phyloP scores from a whole-genome alignment of 2,329 filamentous ascomycete species.

The Aspergillus melleus region DNA sequence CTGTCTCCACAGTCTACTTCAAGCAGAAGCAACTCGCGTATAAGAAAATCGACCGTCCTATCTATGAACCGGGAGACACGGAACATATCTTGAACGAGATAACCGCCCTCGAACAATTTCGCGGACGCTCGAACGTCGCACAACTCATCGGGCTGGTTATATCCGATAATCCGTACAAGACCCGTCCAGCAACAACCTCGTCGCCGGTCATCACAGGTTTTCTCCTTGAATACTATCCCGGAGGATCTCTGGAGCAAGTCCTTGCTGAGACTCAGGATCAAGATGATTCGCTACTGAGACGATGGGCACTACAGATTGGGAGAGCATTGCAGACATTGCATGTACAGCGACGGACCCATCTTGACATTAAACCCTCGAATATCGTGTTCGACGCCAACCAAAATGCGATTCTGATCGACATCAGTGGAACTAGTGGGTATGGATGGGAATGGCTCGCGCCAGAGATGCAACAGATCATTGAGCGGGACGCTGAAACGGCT shows the following conservation, averaged over 20 bases:
- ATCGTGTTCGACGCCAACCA: constrained; percentile 15
- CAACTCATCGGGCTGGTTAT: constrained; percentile 15
- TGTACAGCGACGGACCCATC: constrained; percentile 11
- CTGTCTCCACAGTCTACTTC: not conserved
- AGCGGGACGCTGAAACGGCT: not conserved
- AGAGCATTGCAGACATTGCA: constrained; percentile 13
- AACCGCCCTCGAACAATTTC: too few relatives aligned
- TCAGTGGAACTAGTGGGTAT: constrained; percentile 17
- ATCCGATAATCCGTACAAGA: constrained; percentile 6
- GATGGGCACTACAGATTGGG: constrained; percentile 15
- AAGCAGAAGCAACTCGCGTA: constrained; percentile 7
- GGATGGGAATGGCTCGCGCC: constrained; percentile 17
- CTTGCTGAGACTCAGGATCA: not conserved
- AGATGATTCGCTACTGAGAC: constrained; percentile 3
- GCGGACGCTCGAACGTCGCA: not conserved
- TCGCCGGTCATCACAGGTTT: constrained; percentile 15
- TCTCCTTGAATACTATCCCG: constrained; percentile 20
- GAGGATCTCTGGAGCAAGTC: constrained; percentile 15
- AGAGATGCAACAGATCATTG: constrained; percentile 12
- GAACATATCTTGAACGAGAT: constrained; percentile 17
- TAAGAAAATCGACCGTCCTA: constrained; percentile 14
- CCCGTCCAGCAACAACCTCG: constrained; percentile 1
- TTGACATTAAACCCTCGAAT: constrained; percentile 23
- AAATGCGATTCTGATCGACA: constrained; percentile 23
- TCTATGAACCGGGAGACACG: constrained; percentile 17